These are phyloP conservation scores for Pythium brachiatum DNA, from an alignment of 352 stramenopile species.

Conservation along the genomic window DNA sequence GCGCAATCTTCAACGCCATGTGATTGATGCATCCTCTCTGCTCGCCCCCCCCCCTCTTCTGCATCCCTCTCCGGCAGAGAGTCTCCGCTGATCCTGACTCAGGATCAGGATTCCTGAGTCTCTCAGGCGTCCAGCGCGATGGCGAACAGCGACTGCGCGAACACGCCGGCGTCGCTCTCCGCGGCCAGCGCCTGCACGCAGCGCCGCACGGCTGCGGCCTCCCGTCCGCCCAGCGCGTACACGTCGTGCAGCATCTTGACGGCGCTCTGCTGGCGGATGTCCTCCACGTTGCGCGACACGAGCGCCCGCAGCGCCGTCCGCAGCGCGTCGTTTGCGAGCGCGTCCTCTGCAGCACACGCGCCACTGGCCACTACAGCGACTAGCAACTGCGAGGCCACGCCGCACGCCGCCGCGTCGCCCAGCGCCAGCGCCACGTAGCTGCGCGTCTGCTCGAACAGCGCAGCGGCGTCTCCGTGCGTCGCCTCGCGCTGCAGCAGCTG, in stretches of 20 bases:
- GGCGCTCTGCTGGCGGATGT: constrained; percentile 54
- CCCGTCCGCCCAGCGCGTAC: constrained; percentile 20
- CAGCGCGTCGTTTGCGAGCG: constrained; percentile 38
- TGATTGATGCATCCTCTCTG: too few relatives aligned
- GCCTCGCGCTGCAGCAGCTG: constrained; percentile 29
- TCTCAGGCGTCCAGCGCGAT: constrained; percentile 37
- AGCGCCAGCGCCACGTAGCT: constrained; percentile 45
- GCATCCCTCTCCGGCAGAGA: background rate
- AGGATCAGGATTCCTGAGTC: too few relatives aligned
- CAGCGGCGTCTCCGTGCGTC: constrained; percentile 21
- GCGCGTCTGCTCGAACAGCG: constrained; percentile 64
- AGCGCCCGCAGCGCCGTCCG: constrained; percentile 41
- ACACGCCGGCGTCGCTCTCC: constrained; percentile 35
- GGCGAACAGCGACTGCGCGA: constrained; percentile 56
- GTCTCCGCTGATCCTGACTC: too few relatives aligned
- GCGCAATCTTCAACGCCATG: too few relatives aligned
- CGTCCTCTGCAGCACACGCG: constrained; percentile 19
- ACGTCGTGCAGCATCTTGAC: constrained; percentile 57
- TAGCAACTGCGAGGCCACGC: constrained; percentile 35
- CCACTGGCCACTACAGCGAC: constrained; percentile 3
- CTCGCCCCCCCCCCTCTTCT: background rate
- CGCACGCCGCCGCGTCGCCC: constrained; percentile 35
- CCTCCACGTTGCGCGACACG: constrained; percentile 46
- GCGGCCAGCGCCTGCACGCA: constrained; percentile 38
- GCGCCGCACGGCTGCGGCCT: constrained; percentile 26